Conservation (phyloP, 2,329 filamentous ascomycete species). For the Pestalotiopsis sp. region DNA sequence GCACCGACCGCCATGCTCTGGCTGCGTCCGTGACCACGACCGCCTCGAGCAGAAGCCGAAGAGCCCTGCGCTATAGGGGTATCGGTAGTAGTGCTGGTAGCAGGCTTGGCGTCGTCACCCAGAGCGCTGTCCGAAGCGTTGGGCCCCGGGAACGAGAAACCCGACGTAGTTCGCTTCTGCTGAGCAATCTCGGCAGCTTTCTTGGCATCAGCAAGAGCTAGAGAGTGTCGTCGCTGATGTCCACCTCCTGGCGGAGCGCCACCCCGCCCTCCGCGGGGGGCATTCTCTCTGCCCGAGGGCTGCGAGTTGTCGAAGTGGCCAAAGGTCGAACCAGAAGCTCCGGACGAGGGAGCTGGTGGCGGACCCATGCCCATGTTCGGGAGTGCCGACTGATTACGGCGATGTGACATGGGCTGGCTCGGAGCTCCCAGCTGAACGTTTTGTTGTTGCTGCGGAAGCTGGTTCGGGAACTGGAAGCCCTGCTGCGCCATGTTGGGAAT, state of each 20-base stretch:
- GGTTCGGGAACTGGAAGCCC: slow-evolving; percentile 87
- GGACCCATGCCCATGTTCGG: slow-evolving; percentile 90
- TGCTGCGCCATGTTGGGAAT: slow-evolving; percentile 80
- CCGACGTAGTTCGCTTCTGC: slow-evolving; percentile 91
- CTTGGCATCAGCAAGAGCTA: slow-evolving; percentile 93
- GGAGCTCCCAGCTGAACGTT: slow-evolving; percentile 76
- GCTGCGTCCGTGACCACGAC: slow-evolving; percentile 71
- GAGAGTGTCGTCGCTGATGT: slow-evolving; percentile 91
- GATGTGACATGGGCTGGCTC: slow-evolving; percentile 81
- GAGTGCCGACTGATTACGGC: slow-evolving; percentile 96
- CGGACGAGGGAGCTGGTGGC: slow-evolving; percentile 89
- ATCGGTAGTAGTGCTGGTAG: slow-evolving; percentile 43
- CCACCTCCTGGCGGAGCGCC: slow-evolving; percentile 73
- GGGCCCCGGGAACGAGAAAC: slow-evolving; percentile 90
- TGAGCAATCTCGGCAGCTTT: slow-evolving; percentile 96
- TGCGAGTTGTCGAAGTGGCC: slow-evolving; percentile 73
- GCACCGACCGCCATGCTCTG: slow-evolving; percentile 87
- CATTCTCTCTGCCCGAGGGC: slow-evolving; percentile 66
- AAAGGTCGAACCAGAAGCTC: slow-evolving; percentile 78
- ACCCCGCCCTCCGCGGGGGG: slow-evolving; percentile 68
- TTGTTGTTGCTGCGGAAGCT: slow-evolving; percentile 66
- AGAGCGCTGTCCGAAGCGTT: slow-evolving; percentile 63
- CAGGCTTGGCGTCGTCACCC: slow-evolving; percentile 59
- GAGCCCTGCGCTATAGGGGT: slow-evolving; percentile 42
- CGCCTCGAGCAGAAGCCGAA: slow-evolving; percentile 51